Evolutionary conservation across 495 filamentous ascomycete genomes (phyloP).

Genomic region (Recurvomyces mirabilis): DNA sequence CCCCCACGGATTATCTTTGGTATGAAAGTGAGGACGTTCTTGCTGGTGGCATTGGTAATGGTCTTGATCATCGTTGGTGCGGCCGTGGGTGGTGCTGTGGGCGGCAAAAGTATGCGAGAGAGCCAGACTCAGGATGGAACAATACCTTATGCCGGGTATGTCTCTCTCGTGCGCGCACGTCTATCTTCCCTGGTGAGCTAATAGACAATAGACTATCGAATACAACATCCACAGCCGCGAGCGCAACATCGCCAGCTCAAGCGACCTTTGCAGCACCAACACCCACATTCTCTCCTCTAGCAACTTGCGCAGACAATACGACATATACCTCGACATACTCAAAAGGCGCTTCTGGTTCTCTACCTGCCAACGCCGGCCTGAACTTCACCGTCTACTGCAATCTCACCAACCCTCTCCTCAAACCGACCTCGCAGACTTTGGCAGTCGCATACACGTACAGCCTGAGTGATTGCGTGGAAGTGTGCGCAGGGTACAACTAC

Average conservation of each 20-base stretch:
- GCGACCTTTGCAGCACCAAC: conserved; percentile 11
- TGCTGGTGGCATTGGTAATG: conserved; percentile 16
- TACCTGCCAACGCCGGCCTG: conserved; percentile 2
- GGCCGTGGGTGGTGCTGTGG: conserved; percentile 19
- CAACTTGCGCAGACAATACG: conserved; percentile 11
- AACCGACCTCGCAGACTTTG: not conserved
- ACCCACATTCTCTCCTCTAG: conserved; percentile 17
- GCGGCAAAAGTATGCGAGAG: conserved; percentile 12
- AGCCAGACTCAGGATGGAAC: too few species aligned
- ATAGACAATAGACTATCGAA: not conserved
- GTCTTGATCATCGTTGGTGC: conserved; percentile 14
- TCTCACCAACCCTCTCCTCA: conserved; percentile 3
- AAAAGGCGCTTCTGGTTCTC: not conserved
- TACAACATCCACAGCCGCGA: not conserved
- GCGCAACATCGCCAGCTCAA: not conserved
- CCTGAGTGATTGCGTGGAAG: conserved; percentile 17
- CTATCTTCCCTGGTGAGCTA: conserved; percentile 10
- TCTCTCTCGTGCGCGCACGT: too few species aligned
- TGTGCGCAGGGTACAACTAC: conserved; percentile 16
- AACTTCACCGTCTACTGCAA: conserved; percentile 15
- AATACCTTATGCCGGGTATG: too few species aligned
- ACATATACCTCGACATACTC: conserved; percentile 10
- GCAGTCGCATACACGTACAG: conserved; percentile 15
- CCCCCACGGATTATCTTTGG: conserved; percentile 21
- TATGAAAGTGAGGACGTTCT: conserved; percentile 20